A percentile compares a stretch with the other conserved stretches of the same genome.
These are phyloP conservation scores for Grifola frondosa DNA, from an alignment of 1,284 basidiomycete genomes.

Conservation along the genomic window DNA sequence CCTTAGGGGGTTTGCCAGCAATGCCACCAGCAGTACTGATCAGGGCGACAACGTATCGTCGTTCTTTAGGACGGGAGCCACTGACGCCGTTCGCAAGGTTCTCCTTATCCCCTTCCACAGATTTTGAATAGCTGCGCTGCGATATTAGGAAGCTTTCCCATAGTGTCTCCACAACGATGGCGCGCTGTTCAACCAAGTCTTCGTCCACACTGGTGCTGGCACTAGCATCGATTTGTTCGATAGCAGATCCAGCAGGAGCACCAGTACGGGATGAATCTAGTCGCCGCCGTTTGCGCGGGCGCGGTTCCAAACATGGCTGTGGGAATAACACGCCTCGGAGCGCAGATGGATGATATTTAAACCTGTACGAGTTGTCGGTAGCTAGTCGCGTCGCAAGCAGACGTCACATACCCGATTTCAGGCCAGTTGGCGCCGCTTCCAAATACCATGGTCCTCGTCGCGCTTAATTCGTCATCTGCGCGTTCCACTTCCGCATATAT, in stretches of 20 bases:
- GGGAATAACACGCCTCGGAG: constrained; percentile 49
- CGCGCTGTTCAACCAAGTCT: constrained; percentile 14
- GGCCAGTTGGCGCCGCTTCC: constrained; percentile 22
- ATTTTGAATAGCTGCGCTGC: constrained; percentile 20
- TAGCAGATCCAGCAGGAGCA: constrained; percentile 12
- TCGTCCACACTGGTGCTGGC: constrained; percentile 5
- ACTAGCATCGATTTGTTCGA: constrained; percentile 8
- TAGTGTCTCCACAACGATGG: constrained; percentile 32
- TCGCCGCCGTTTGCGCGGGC: constrained; percentile 19
- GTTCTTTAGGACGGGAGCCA: neutral
- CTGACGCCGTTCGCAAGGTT: constrained; percentile 14
- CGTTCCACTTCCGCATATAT: constrained; percentile 8
- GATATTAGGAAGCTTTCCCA: constrained; percentile 33
- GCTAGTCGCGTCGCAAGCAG: neutral
- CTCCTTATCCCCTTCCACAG: constrained; percentile 24
- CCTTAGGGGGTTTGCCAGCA: constrained; percentile 13
- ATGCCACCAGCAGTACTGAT: constrained; percentile 18
- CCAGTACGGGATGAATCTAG: constrained; percentile 6
- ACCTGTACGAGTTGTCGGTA: constrained; percentile 36
- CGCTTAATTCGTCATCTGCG: constrained; percentile 31
- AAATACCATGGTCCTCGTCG: constrained; percentile 32
- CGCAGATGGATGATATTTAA: constrained; percentile 54
- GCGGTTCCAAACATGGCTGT: constrained; percentile 5
- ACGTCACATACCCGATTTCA: constrained; percentile 23
- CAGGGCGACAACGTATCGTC: constrained; percentile 24